These are phyloP conservation scores for Crucibulum laeve DNA, from an alignment of 768 basidiomycete species.

Conservation along the genomic window DNA sequence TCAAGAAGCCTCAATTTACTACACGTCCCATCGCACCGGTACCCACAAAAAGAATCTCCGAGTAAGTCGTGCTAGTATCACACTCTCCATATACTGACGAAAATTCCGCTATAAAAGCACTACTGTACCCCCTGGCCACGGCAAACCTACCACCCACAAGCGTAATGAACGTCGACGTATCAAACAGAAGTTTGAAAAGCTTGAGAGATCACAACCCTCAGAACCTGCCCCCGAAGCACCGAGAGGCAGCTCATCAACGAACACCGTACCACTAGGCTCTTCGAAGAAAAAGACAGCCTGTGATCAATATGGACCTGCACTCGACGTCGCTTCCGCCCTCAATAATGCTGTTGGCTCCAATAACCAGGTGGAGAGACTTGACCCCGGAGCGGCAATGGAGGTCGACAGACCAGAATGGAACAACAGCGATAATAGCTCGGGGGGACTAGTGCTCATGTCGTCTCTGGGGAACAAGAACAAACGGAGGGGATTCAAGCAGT, in stretches of 20 bases:
- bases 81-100: background rate
- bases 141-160: constrained; percentile 51
- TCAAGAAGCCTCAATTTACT: constrained; percentile 12
- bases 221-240: constrained; percentile 14
- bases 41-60: background rate
- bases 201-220: constrained; percentile 11
- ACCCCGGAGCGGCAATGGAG: background rate
- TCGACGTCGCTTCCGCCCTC: background rate
- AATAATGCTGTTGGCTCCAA: background rate
- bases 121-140: constrained; percentile 52
- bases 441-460: constrained; percentile 36
- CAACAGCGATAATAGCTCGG: constrained; percentile 1
- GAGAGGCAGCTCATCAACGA: constrained; percentile 31
- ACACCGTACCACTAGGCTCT: constrained; percentile 39
- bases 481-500: constrained; percentile 58
- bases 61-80: background rate
- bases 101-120: background rate
- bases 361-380: background rate
- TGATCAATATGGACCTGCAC: constrained; percentile 2
- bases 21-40: constrained; percentile 3
- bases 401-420: background rate
- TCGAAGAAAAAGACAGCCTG: background rate
- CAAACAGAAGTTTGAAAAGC: constrained; percentile 26
- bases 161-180: constrained; percentile 56
- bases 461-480: constrained; percentile 74